A percentile compares a stretch with the other conserved stretches of the same genome.
phyloP scores from a whole-genome alignment of 331 rosid genomes.

The Rhamnella rubrinervis region DNA sequence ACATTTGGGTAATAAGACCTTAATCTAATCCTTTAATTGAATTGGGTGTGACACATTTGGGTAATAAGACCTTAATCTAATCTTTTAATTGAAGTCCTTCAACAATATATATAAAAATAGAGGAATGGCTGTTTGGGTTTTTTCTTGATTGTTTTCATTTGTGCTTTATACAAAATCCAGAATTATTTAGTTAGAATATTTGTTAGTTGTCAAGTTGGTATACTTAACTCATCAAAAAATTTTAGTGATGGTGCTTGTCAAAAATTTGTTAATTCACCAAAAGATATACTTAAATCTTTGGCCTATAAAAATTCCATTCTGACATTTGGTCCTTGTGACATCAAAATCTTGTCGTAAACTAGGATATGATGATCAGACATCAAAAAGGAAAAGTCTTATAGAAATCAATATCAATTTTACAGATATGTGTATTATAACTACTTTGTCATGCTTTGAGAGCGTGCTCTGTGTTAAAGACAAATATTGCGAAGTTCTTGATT shows the following conservation, averaged over 20 bases:
- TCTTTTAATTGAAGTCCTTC: neutral
- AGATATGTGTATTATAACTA: neutral
- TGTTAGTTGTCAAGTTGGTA: neutral
- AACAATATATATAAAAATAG: neutral
- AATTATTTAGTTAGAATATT: neutral
- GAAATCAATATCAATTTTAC: neutral
- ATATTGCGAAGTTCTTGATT: neutral
- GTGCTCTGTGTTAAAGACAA: too few relatives aligned
- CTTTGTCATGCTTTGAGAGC: neutral
- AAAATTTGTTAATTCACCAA: neutral
- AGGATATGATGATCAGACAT: neutral
- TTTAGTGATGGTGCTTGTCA: neutral
- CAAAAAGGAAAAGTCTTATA: neutral
- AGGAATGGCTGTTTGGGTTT: neutral
- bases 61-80: neutral
- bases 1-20: neutral
- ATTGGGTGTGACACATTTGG: neutral
- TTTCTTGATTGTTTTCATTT: slow-evolving; percentile 5
- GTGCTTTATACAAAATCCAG: neutral
- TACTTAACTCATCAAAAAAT: neutral
- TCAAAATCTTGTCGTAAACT: neutral
- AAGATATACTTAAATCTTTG: neutral
- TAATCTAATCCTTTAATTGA: neutral
- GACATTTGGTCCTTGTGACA: neutral
- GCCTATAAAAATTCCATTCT: neutral